These are phyloP conservation scores for Thermothelomyces thermophilus DNA, from an alignment of 2,329 filamentous ascomycete genomes.

Conservation along the genomic window DNA sequence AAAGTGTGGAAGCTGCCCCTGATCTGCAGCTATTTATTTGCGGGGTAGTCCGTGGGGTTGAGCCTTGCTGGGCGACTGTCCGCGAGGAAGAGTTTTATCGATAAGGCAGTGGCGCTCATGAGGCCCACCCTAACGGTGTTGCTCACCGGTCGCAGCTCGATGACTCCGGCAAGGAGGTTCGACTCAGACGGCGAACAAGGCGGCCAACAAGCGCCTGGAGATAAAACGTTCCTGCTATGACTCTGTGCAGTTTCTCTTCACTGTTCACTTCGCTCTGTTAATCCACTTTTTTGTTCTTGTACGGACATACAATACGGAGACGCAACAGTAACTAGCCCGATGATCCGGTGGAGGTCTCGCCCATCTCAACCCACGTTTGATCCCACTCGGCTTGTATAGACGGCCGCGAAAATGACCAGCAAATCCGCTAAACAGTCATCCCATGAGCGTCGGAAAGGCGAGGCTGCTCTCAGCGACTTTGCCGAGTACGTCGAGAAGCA, in stretches of 20 bases:
- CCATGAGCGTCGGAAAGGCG: slow-evolving; percentile 78
- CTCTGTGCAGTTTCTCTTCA: too few relatives aligned
- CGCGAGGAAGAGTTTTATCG: slow-evolving; percentile 11
- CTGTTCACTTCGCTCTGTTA: too few relatives aligned
- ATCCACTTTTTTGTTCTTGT: background rate
- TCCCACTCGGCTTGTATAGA: background rate
- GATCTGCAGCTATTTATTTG: background rate
- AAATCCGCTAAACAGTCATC: slow-evolving; percentile 56
- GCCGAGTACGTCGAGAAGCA: slow-evolving; percentile 96
- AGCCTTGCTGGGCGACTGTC: background rate
- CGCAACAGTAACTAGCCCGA: background rate
- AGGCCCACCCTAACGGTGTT: background rate
- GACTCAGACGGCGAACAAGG: slow-evolving; percentile 24
- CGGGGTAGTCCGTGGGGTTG: slow-evolving; percentile 5
- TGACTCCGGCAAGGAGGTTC: slow-evolving; percentile 7
- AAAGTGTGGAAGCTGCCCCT: background rate
- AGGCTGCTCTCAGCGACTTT: slow-evolving; percentile 89
- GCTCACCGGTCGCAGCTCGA: background rate
- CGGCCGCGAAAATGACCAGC: slow-evolving; percentile 40
- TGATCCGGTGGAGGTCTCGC: background rate
- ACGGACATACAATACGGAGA: background rate
- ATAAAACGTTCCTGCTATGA: background rate
- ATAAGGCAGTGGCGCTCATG: slow-evolving; percentile 3
- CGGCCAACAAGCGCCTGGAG: background rate
- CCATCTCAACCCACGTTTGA: background rate